A percentile compares a stretch with the other conserved stretches of the same genome.
phyloP scores from a whole-genome alignment of 306 rosid species.

The Sechiopsis laciniata region DNA sequence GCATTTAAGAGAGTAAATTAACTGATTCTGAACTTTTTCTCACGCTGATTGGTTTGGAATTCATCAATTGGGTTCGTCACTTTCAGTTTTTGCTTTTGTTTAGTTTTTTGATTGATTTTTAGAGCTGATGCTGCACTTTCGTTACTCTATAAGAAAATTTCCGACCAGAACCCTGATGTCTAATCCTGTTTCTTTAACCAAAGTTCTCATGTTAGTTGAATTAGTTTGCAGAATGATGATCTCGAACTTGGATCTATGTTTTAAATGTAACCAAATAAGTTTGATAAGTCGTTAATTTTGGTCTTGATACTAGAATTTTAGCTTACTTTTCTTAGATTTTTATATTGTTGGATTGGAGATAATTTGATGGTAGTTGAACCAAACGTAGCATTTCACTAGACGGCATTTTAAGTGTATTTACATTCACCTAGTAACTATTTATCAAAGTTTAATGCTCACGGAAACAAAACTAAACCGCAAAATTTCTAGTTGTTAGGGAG shows the following conservation, averaged over 20 bases:
- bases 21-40: background rate
- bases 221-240: background rate
- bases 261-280: background rate
- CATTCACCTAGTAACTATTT: background rate
- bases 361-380: slow-evolving; percentile 4
- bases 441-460: background rate
- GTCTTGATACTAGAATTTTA: background rate
- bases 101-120: background rate
- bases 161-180: background rate
- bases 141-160: background rate
- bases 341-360: background rate
- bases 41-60: background rate
- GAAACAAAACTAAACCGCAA: background rate
- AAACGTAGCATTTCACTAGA: background rate
- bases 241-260: background rate
- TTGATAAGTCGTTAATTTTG: background rate
- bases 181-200: background rate
- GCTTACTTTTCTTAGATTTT: background rate
- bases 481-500: background rate
- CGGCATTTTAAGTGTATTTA: background rate
- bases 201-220: background rate
- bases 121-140: background rate
- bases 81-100: background rate
- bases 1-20: background rate
- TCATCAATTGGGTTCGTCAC: background rate